These are phyloP conservation scores for Fereydounia khargensis DNA, from an alignment of 1,284 basidiomycete species.

Conservation along the genomic window DNA sequence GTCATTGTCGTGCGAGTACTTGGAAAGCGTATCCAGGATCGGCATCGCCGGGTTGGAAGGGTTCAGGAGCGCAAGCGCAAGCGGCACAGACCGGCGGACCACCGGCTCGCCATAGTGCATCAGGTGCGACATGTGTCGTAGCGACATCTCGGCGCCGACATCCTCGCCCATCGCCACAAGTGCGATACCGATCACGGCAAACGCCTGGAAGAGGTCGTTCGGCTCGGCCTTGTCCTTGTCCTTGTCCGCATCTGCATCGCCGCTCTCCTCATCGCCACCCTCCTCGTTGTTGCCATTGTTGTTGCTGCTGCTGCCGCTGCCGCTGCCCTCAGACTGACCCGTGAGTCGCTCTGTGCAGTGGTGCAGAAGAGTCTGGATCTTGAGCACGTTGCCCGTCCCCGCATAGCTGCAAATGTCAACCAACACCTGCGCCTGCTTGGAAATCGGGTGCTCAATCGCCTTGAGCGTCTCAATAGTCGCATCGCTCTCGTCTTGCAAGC, in stretches of 20 bases:
- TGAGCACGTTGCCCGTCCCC: conserved; percentile 91
- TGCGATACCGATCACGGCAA: conserved; percentile 90
- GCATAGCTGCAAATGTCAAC: conserved; percentile 94
- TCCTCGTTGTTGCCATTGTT: conserved; percentile 60
- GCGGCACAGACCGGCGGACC: conserved; percentile 89
- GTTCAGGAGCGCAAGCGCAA: conserved; percentile 90
- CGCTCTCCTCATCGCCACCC: conserved; percentile 22
- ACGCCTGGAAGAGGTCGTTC: conserved; percentile 84
- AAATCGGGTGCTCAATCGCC: conserved; percentile 88
- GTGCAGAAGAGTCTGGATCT: conserved; percentile 88
- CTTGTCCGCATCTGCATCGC: conserved; percentile 23
- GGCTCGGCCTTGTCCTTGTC: conserved; percentile 62
- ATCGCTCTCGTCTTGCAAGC: conserved; percentile 68
- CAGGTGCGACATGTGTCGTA: conserved; percentile 55
- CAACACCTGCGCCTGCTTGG: conserved; percentile 84
- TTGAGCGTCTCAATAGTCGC: conserved; percentile 93
- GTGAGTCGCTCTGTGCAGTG: conserved; percentile 88
- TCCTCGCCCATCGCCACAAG: conserved; percentile 98
- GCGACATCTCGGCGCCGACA: conserved; percentile 83
- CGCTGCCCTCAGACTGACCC: conserved; percentile 56
- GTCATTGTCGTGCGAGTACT: conserved; percentile 98
- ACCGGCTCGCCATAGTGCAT: conserved; percentile 98
- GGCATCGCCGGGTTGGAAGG: conserved; percentile 94
- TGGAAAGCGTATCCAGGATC: conserved; percentile 96
- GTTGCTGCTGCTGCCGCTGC: conserved; percentile 14